These are phyloP conservation scores for Alloascoidea hylecoeti DNA, from an alignment of 805 yeast species.

Conservation along the genomic window DNA sequence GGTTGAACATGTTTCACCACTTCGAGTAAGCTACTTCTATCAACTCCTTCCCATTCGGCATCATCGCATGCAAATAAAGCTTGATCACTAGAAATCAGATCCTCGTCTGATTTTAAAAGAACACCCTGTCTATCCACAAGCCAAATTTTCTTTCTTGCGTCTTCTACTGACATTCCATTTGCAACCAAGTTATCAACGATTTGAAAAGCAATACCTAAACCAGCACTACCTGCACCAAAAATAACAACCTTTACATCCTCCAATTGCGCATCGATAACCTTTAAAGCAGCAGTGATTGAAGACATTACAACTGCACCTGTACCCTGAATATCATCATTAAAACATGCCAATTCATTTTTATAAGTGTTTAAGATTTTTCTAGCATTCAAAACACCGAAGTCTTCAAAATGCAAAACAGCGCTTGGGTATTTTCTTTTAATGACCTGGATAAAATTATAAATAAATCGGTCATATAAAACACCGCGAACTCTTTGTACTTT, in stretches of 20 bases:
- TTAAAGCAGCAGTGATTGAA: constrained; percentile 66
- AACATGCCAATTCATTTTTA: constrained; percentile 53
- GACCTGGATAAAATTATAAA: constrained; percentile 61
- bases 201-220: constrained; percentile 80
- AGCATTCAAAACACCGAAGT: constrained; percentile 74
- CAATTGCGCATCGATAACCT: constrained; percentile 49
- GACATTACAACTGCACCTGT: constrained; percentile 91
- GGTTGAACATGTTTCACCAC: constrained; percentile 56
- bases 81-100: constrained; percentile 35
- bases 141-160: constrained; percentile 55
- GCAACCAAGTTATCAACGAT: constrained; percentile 70
- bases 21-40: constrained; percentile 47
- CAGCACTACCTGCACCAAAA: constrained; percentile 89
- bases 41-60: constrained; percentile 50
- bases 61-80: constrained; percentile 55
- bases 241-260: constrained; percentile 49
- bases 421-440: constrained; percentile 59
- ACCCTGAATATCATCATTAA: constrained; percentile 84
- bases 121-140: constrained; percentile 65
- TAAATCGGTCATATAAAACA: constrained; percentile 68
- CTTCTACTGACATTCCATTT: constrained; percentile 52
- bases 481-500: constrained; percentile 79
- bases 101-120: constrained; percentile 38
- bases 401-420: constrained; percentile 77
- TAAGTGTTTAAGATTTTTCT: constrained; percentile 60